Percentiles rank a stretch among this genome's conserved stretches.
phyloP scores from a whole-genome alignment of 2,329 filamentous ascomycete genomes.

The Lecanicillium sp. region DNA sequence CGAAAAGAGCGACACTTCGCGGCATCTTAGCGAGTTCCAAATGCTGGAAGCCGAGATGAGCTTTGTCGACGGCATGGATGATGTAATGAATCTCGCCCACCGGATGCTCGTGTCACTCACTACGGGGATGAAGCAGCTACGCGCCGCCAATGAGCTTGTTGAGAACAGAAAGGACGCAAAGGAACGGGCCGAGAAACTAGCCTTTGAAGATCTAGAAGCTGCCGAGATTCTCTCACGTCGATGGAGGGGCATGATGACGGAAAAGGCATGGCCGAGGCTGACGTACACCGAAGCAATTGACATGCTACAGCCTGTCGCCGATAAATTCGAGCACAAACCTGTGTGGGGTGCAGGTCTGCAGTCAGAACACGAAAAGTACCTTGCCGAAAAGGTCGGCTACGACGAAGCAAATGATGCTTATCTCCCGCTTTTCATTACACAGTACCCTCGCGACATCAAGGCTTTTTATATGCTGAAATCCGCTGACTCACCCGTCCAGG shows the following conservation, averaged over 20 bases:
- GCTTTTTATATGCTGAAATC: conserved; percentile 66
- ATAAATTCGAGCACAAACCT: conserved; percentile 62
- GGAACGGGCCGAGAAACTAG: conserved; percentile 34
- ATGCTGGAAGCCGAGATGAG: conserved; percentile 93
- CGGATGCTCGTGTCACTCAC: conserved; percentile 59
- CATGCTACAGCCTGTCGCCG: conserved; percentile 54
- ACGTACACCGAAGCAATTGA: conserved; percentile 76
- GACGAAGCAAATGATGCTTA: conserved; percentile 37
- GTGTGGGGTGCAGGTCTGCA: conserved; percentile 70
- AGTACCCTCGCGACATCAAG: conserved; percentile 86
- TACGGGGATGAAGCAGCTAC: conserved; percentile 33
- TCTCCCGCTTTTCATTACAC: conserved; percentile 80
- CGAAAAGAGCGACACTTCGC: conserved; percentile 85
- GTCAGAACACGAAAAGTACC: conserved; percentile 86
- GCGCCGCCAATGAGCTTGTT: conserved; percentile 40
- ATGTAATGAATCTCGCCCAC: conserved; percentile 76
- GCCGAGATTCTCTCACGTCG: conserved; percentile 51
- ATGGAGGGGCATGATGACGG: conserved; percentile 62
- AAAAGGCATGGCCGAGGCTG: conserved; percentile 65
- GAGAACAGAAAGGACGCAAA: conserved; percentile 29
- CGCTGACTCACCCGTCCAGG: conserved; percentile 22
- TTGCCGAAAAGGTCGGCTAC: conserved; percentile 61
- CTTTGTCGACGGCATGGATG: conserved; percentile 64
- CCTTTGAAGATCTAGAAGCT: conserved; percentile 39
- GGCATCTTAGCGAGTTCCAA: conserved; percentile 96